Evolutionary conservation across 116 monocot genomes (phyloP), one percentile per base, ranked within the genome.

Genomic region (Dioscorea cayenensis): DNA sequence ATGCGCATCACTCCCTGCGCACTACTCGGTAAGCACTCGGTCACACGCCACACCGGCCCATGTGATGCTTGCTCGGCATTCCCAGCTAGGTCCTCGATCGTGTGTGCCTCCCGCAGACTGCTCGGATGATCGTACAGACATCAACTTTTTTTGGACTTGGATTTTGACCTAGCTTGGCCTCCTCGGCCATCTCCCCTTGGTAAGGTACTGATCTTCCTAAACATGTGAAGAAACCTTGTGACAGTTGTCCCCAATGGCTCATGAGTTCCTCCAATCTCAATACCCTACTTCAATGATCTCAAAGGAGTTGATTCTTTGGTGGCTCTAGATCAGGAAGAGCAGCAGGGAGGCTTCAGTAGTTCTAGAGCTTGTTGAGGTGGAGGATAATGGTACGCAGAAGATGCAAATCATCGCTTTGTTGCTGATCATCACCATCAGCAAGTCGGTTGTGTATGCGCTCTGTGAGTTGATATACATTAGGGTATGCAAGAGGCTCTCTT

Each of bases 311-410:
- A 13, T 52, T 52, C 10, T 13, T 68, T 43, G 18, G 61, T 29
- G 19, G 43, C 25, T 68, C 10, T 67, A 72, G n/a, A 67, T 51
- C 18, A 59, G 9, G 59, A 70, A 95, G 92, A 90, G 90, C 43
- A 94, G 94, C 22, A 78, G 89, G 55, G 97, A 99, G 83, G 86
- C 97, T 50, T 93, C 94, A 9, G 77, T 99, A 49, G 83, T 90
- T 7, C 88, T 89, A 6, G 79, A 90, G 68, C 60, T 99, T 62
- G 85, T 88, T 49, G 90, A 96, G 73, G 90, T 87, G 77, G 82
- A 84, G 78, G 87, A 86, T 82, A 94, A 90, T 64, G 75, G 74
- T 32, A 90, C 89, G 10, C 76, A 85, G 66, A 76, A 79, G 58
- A 88, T 89, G 90, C 86, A 84, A 65, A 78, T 85, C 5, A 77